A percentile compares a stretch with the other conserved stretches of the same genome.
phyloP scores from a whole-genome alignment of 805 yeast genomes.

The Wickerhamomyces hampshirensis region DNA sequence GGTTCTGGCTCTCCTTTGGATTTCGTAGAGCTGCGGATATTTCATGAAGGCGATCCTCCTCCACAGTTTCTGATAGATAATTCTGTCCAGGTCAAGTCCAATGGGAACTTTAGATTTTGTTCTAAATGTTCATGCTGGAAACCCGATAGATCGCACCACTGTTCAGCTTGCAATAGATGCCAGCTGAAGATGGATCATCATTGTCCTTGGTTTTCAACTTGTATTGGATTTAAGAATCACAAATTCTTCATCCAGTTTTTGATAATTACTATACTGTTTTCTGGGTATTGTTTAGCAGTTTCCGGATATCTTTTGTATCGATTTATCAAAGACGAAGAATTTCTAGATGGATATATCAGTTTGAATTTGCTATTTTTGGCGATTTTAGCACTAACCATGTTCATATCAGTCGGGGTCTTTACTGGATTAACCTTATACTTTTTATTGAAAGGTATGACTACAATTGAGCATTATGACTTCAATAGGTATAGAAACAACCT shows the following conservation, averaged over 20 bases:
- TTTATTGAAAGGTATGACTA: conserved; percentile 62
- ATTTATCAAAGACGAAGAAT: conserved; percentile 42
- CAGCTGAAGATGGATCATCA: conserved; percentile 90
- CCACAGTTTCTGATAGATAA: conserved; percentile 37
- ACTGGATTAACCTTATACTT: conserved; percentile 54
- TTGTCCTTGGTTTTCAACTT: conserved; percentile 89
- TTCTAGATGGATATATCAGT: conserved; percentile 40
- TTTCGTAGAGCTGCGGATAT: conserved; percentile 36
- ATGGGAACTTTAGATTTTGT: conserved; percentile 69
- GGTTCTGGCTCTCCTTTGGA: conserved; percentile 71
- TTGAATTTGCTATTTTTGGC: conserved; percentile 58
- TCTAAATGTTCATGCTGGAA: conserved; percentile 67
- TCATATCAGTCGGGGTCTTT: conserved; percentile 55
- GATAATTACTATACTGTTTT: conserved; percentile 45
- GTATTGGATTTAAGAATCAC: conserved; percentile 80
- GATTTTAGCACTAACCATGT: conserved; percentile 47
- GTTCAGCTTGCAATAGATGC: conserved; percentile 66
- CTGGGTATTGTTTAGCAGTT: conserved; percentile 35
- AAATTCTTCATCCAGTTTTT: conserved; percentile 76
- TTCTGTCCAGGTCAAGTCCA: conserved; percentile 42
- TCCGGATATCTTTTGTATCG: conserved; percentile 39
- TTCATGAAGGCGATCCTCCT: conserved; percentile 30
- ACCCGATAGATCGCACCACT: conserved; percentile 86
- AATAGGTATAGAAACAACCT: conserved; percentile 41
- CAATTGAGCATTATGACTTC: conserved; percentile 68